phyloP scores from a whole-genome alignment of 305 asterid genomes.

The Andrographis paniculata region DNA sequence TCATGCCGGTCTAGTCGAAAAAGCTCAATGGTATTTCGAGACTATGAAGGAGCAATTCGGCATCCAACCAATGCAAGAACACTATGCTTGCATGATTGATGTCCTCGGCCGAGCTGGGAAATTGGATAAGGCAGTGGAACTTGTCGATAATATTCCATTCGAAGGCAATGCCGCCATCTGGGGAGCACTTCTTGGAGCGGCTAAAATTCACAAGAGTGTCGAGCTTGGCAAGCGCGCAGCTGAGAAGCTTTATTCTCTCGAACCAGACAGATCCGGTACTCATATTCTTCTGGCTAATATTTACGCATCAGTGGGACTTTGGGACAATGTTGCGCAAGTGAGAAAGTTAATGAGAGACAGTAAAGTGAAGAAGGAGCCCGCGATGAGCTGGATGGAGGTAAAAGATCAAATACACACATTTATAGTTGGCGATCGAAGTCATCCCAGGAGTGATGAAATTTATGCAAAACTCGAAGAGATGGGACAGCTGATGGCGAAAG shows the following conservation, averaged over 20 bases:
- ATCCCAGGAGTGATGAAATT: constrained; percentile 50
- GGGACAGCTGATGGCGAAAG: constrained; percentile 51
- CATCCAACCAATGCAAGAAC: constrained; percentile 70
- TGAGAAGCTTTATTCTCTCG: constrained; percentile 47
- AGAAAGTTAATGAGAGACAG: constrained; percentile 59
- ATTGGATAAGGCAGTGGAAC: constrained; percentile 50
- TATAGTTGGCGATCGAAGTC: constrained; percentile 68
- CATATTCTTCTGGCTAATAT: constrained; percentile 76
- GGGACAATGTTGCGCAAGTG: constrained; percentile 60
- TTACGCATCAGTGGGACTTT: constrained; percentile 67
- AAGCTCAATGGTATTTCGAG: constrained; percentile 54
- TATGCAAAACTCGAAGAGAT: constrained; percentile 68
- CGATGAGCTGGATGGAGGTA: constrained; percentile 91
- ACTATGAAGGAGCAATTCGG: constrained; percentile 52
- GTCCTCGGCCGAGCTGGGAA: constrained; percentile 80
- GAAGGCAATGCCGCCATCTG: constrained; percentile 68
- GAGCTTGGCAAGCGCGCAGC: constrained; percentile 71
- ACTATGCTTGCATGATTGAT: constrained; percentile 92
- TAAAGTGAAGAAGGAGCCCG: constrained; percentile 84
- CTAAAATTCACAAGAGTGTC: constrained; percentile 63
- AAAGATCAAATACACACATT: constrained; percentile 60
- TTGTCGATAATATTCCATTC: constrained; percentile 62
- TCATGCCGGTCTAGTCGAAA: constrained; percentile 75
- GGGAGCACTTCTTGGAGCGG: constrained; percentile 91
- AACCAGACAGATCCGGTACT: constrained; percentile 80